Percentiles rank a stretch among this genome's conserved stretches.
phyloP scores from a whole-genome alignment of 2,329 filamentous ascomycete genomes.

The Aspergillus sp. region DNA sequence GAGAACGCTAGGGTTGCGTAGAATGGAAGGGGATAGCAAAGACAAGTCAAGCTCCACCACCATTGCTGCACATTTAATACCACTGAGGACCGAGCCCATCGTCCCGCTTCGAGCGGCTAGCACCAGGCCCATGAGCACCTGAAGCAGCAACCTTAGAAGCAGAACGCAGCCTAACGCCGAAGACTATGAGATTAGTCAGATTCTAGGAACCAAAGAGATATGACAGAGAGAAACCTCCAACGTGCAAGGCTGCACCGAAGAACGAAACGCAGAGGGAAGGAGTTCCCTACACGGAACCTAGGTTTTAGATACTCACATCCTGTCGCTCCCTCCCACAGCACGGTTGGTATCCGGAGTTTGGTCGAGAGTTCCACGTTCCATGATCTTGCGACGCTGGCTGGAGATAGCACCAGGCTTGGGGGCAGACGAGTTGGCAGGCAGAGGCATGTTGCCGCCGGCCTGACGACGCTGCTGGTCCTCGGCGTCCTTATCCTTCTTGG shows the following conservation, averaged over 20 bases:
- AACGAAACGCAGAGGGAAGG: slow-evolving; percentile 77
- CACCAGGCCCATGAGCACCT: slow-evolving; percentile 51
- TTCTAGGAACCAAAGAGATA: slow-evolving; percentile 64
- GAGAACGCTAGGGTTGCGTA: slow-evolving; percentile 29
- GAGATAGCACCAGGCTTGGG: slow-evolving; percentile 75
- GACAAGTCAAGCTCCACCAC: slow-evolving; percentile 34
- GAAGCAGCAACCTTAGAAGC: slow-evolving; percentile 71
- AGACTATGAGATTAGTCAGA: slow-evolving; percentile 81
- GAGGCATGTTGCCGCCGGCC: slow-evolving; percentile 64
- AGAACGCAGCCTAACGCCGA: slow-evolving; percentile 84
- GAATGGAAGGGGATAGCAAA: slow-evolving; percentile 18
- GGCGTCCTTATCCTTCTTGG: slow-evolving; percentile 73
- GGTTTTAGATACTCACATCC: slow-evolving; percentile 89
- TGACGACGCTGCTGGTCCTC: slow-evolving; percentile 75
- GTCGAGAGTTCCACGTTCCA: slow-evolving; percentile 69
- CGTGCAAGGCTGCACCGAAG: slow-evolving; percentile 70
- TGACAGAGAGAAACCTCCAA: slow-evolving; percentile 56
- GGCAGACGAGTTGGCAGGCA: slow-evolving; percentile 61
- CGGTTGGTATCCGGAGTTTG: slow-evolving; percentile 75
- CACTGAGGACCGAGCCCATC: slow-evolving; percentile 56
- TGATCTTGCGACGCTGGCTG: slow-evolving; percentile 80
- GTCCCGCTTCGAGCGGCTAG: slow-evolving; percentile 59
- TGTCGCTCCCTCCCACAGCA: slow-evolving; percentile 79
- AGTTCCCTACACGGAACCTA: slow-evolving; percentile 85
- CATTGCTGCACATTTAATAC: slow-evolving; percentile 46